Evolutionary conservation across 805 yeast species (phyloP).

Genomic region (Lipomyces kockii): DNA sequence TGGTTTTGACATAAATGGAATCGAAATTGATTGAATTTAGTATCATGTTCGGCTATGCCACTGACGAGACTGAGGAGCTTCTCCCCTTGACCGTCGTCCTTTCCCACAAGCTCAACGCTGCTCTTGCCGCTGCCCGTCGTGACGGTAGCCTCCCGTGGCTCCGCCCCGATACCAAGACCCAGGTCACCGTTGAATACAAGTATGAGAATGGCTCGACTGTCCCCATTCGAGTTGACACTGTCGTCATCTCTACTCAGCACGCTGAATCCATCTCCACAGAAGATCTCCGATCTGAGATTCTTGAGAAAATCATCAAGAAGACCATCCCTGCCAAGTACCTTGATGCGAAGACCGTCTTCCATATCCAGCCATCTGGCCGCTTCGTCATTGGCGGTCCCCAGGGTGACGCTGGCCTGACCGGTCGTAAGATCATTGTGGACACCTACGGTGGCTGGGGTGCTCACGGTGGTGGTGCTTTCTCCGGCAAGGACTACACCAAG

Average conservation of each 20-base stretch:
- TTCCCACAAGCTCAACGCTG: slow-evolving; percentile 95
- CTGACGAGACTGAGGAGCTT: slow-evolving; percentile 98
- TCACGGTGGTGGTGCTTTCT: slow-evolving; percentile 99
- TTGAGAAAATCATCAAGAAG: slow-evolving; percentile 81
- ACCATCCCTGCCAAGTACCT: slow-evolving; percentile 89
- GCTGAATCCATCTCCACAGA: slow-evolving; percentile 94
- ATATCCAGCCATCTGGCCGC: slow-evolving; percentile 99
- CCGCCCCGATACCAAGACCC: slow-evolving; percentile 99
- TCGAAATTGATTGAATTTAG: slow-evolving; percentile 46
- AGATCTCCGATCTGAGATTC: slow-evolving; percentile 80
- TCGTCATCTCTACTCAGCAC: slow-evolving; percentile 97
- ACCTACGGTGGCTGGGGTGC: slow-evolving; percentile 99
- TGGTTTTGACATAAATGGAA: background rate
- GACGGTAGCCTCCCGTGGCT: slow-evolving; percentile 93
- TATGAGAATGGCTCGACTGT: slow-evolving; percentile 93
- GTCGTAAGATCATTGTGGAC: slow-evolving; percentile 99
- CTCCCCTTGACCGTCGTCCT: slow-evolving; percentile 92
- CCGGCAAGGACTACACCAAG: slow-evolving; percentile 99
- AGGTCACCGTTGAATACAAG: slow-evolving; percentile 96
- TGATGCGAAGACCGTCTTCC: slow-evolving; percentile 87
- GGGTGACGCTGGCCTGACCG: slow-evolving; percentile 99
- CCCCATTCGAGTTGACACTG: slow-evolving; percentile 96
- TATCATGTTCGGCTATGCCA: slow-evolving; percentile 99
- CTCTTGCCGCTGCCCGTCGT: slow-evolving; percentile 96
- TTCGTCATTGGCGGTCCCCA: slow-evolving; percentile 99